Conservation (phyloP, 140 eudicot species). For the Erigeron philadelphicus region DNA sequence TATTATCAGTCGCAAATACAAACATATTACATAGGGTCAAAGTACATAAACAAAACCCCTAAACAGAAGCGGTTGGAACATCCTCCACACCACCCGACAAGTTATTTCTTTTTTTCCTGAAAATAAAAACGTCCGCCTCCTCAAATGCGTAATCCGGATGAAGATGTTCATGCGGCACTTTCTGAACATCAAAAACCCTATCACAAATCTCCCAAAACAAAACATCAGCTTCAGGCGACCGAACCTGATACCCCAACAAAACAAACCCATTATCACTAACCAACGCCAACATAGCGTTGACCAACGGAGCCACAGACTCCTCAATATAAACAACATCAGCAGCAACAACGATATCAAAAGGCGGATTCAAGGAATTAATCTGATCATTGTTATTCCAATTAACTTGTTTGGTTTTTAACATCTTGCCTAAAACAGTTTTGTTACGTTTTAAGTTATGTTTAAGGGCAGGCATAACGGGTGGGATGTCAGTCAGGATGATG, state of each 20-base stretch:
- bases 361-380: conserved; percentile 41
- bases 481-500: conserved; percentile 69
- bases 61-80: too few species aligned
- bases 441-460: conserved; percentile 75
- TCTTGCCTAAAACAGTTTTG: conserved; percentile 54
- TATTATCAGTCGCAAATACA: too few species aligned
- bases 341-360: conserved; percentile 69
- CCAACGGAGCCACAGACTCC: conserved; percentile 68
- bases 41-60: too few species aligned
- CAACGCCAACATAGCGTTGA: conserved; percentile 58
- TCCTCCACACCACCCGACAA: too few species aligned
- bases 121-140: conserved; percentile 69
- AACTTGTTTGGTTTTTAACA: conserved; percentile 53
- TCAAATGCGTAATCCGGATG: conserved; percentile 76
- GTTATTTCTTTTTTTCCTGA: conserved; percentile 46
- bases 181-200: conserved; percentile 48
- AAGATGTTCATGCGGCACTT: conserved; percentile 72
- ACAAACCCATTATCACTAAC: conserved; percentile 67
- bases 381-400: conserved; percentile 69
- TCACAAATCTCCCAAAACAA: conserved; percentile 77
- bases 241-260: conserved; percentile 70
- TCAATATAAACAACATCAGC: conserved; percentile 91
- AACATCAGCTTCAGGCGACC: conserved; percentile 81
- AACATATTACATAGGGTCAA: too few species aligned
- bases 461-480: conserved; percentile 92